These are phyloP conservation scores for Ilyonectria destructans DNA, from an alignment of 2,329 filamentous ascomycete genomes.

Conservation along the genomic window DNA sequence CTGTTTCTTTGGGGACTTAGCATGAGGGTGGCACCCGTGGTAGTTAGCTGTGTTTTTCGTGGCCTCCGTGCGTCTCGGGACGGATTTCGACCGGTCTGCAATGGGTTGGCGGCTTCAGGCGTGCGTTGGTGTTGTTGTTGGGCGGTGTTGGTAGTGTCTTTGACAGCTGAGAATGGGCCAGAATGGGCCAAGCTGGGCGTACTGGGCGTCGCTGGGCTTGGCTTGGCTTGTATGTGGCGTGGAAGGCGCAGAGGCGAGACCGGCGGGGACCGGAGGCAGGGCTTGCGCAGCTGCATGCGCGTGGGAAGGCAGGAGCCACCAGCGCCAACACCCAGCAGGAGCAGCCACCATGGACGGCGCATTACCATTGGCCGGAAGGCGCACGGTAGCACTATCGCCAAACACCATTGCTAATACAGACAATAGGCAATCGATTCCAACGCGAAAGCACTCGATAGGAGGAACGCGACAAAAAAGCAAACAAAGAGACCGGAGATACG, in stretches of 20 bases:
- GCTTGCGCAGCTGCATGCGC: slow-evolving; percentile 46
- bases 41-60: background rate
- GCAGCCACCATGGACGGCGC: slow-evolving; percentile 7
- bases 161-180: slow-evolving; percentile 17
- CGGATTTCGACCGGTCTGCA: slow-evolving; percentile 5
- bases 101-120: slow-evolving; percentile 9
- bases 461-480: slow-evolving; percentile 1
- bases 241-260: slow-evolving; percentile 35
- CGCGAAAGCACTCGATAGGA: background rate
- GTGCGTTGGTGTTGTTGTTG: slow-evolving; percentile 14
- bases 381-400: slow-evolving; percentile 4
- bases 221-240: slow-evolving; percentile 30
- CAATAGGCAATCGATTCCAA: background rate
- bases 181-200: slow-evolving; percentile 20
- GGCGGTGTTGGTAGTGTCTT: slow-evolving; percentile 16
- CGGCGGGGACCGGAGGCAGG: slow-evolving; percentile 47
- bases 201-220: slow-evolving; percentile 21
- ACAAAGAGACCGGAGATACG: slow-evolving; percentile 1
- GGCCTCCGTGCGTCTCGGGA: slow-evolving; percentile 7
- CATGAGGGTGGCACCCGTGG: background rate
- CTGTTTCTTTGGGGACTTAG: background rate
- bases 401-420: background rate
- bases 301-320: slow-evolving; percentile 23
- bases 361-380: slow-evolving; percentile 8
- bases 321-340: slow-evolving; percentile 24